Base-by-base conservation (phyloP, 1,284 basidiomycete species). In the Cutaneotrichosporon arboriforme region DNA sequence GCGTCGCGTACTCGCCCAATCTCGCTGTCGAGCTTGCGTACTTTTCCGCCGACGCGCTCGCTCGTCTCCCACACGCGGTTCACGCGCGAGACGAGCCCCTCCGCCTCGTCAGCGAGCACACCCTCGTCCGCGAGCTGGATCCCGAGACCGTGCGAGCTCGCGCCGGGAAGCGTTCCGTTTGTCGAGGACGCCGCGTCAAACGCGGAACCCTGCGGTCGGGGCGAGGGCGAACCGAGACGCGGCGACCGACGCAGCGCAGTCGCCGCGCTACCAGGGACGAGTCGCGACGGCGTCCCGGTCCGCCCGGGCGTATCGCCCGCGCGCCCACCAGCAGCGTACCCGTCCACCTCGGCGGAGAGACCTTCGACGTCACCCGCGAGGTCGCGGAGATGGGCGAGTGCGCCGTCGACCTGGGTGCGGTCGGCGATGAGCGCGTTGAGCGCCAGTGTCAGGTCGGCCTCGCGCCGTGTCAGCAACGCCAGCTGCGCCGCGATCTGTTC, bases 1-100 rank as follows among this genome's bases (percentile, higher is more conserved):
- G 90, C 87, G 65, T 88, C 87, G 40, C 86, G 82, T 13, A 97
- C 86, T 38, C 90, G 81, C 26, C 83, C 80, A 81, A 94, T 90
- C 76, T 97, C 90, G 66, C 91, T 87, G 67, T 97, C 93, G 46
- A 98, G 79, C 4, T 82, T 79, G 31, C 88, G 80, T 8, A 98
- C 92, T 46, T 87, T 86, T 23, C 88, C 87, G 7, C 92, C 90
- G 9, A 98, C 89, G 49, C 92, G 79, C 64, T 90, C 85, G 20
- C 92, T 93, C 2, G 90, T 94, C 57, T 83, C 79, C 9, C 72
- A 76, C 8, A 77, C 75, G 44, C 59, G 64, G 12, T 60, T 57
- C 2, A 77, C 73, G 33, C 75, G 51, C 39, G 69, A 63, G 3
- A 76, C 69, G 15, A 77, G 55, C 0, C 74, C 73, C 23, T 67